Base-by-base conservation (phyloP, 2,329 filamentous ascomycete species). In the Aspergillus nomiae region DNA sequence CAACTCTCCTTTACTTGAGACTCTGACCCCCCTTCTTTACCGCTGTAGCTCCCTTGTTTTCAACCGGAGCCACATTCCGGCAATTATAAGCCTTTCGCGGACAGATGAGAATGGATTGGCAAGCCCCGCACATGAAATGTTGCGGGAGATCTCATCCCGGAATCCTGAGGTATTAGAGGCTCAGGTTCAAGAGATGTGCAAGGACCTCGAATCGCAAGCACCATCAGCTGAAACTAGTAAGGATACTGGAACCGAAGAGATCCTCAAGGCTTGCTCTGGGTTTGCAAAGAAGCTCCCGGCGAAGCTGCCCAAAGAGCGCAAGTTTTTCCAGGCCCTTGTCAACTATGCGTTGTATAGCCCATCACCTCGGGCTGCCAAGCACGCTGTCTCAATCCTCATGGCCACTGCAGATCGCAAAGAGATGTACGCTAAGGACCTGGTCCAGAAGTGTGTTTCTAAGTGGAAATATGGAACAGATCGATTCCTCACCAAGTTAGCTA, bases 141-240 rank as follows among this genome's bases (percentile, higher is more conserved):
- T 98, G 55, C 94, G 92, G 71, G 92, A 97, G 73, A 97, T 98
- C 34, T 98, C 95, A 0, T 89, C 92, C 59, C 87, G 89, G 53
- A 95, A 95, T 67, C 94, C 95, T 0, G 91, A 94, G 63, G 88
- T 98, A 10, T 93, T 99, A 81, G 94, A 95, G 73, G 91, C 92
- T 1, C 94, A 98, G 69, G 91, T 97, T 7, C 91, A 92, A 64
- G 93, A 96, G 65, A 86, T 99, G 54, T 97, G 94, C 80, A 92
- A 92, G 73, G 90, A 93, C 63, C 85, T 99, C 21, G 87, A 93
- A 67, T 87, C 92, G 30, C 89, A 94, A 71, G 90, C 92, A 1
- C 95, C 95, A 0, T 89, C 87, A 4, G 83, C 86, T 24, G 87
- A 83, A 21, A 87, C 86, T 58, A 74, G 84, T 1, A 94, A 94